These are phyloP conservation scores for Penicillium griseofulvum DNA, from an alignment of 2,329 filamentous ascomycete species.

Conservation along the genomic window DNA sequence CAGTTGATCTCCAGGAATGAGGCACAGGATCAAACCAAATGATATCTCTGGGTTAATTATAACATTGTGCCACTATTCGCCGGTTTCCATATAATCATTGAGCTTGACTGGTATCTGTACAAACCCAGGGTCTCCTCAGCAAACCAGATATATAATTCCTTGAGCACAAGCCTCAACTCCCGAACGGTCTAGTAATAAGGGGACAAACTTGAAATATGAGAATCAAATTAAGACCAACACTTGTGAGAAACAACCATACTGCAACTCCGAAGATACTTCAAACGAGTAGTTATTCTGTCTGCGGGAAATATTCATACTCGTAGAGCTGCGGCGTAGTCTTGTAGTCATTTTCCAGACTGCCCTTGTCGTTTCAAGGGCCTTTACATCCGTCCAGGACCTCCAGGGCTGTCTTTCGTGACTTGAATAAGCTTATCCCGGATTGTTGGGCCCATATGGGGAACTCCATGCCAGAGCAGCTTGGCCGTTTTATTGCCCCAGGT, in stretches of 20 bases:
- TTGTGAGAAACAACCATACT: conserved; percentile 46
- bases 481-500: conserved; percentile 32
- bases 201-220: too few relatives aligned
- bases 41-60: too few relatives aligned
- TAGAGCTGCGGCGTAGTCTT: conserved; percentile 50
- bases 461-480: conserved; percentile 47
- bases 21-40: too few relatives aligned
- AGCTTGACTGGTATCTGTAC: too few relatives aligned
- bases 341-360: conserved; percentile 36
- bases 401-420: conserved; percentile 29
- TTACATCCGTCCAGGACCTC: conserved; percentile 47
- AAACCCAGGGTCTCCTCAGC: too few relatives aligned
- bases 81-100: too few relatives aligned
- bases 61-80: too few relatives aligned
- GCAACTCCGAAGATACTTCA: conserved; percentile 51
- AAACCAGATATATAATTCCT: too few relatives aligned
- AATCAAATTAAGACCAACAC: conserved; percentile 1
- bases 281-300: conserved; percentile 50
- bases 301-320: conserved; percentile 49
- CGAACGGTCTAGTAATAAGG: too few relatives aligned
- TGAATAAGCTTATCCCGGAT: conserved; percentile 35
- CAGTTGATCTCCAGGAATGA: too few relatives aligned
- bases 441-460: conserved; percentile 33
- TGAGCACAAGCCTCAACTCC: too few relatives aligned
- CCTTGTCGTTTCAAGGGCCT: conserved; percentile 28